These are phyloP conservation scores for Lipomyces spencermartinsiae DNA, from an alignment of 805 yeast species.

Conservation along the genomic window DNA sequence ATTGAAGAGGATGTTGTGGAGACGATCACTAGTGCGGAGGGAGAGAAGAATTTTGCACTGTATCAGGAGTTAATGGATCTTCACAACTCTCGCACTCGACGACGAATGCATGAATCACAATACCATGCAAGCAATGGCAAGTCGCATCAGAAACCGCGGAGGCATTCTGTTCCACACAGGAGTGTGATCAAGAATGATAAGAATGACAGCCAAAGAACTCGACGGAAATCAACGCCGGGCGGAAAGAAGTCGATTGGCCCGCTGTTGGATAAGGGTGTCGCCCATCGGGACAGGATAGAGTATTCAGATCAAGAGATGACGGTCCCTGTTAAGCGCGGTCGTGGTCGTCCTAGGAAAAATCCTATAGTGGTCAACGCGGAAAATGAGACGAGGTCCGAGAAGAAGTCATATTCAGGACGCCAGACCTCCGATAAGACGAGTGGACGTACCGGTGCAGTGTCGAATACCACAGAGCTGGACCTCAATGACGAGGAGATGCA, in stretches of 20 bases:
- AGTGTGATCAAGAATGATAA: not conserved
- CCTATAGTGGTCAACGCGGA: not conserved
- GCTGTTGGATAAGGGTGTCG: not conserved
- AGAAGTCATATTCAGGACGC: not conserved
- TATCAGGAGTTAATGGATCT: constrained; percentile 31
- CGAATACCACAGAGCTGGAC: constrained; percentile 6
- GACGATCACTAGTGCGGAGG: constrained; percentile 18
- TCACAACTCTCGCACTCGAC: constrained; percentile 33
- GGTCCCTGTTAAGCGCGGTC: constrained; percentile 16
- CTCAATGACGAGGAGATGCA: constrained; percentile 19
- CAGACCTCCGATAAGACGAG: not conserved
- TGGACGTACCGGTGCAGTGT: not conserved
- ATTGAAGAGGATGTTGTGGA: constrained; percentile 18
- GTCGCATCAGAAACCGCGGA: constrained; percentile 12
- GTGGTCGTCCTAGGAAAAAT: constrained; percentile 27
- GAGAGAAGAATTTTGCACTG: constrained; percentile 15
- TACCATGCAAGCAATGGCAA: not conserved
- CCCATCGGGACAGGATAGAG: not conserved
- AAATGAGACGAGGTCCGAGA: not conserved
- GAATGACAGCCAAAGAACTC: constrained; percentile 7
- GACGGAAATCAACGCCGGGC: constrained; percentile 32
- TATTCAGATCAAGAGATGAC: not conserved
- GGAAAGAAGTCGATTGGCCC: not conserved
- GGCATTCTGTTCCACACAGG: constrained; percentile 24
- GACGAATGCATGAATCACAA: constrained; percentile 14